Conservation (phyloP, 805 yeast genomes). For the Wickerhamiella siamensis region DNA sequence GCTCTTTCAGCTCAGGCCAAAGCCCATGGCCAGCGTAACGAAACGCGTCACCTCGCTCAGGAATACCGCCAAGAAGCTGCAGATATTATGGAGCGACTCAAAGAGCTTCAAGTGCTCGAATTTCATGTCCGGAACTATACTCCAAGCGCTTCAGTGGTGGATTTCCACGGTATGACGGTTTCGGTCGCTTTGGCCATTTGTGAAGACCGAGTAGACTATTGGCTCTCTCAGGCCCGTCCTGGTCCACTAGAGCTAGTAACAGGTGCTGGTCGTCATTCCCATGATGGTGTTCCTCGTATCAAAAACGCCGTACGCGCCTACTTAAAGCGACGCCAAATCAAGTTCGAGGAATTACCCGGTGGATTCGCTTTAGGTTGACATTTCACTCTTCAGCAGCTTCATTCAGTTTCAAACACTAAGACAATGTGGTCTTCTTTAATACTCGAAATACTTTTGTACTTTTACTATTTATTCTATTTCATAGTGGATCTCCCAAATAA, state of each 20-base stretch:
- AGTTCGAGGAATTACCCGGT: slow-evolving; percentile 1
- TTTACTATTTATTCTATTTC: too few species aligned
- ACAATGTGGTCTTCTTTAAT: too few species aligned
- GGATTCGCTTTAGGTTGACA: too few species aligned
- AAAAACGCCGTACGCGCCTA: slow-evolving; percentile 9
- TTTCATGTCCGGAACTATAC: not conserved
- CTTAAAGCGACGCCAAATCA: slow-evolving; percentile 3
- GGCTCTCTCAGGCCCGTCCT: not conserved
- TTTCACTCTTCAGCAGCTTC: too few species aligned
- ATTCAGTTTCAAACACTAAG: too few species aligned
- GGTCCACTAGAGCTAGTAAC: slow-evolving; percentile 6
- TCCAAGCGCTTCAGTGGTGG: not conserved
- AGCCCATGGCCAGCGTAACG: not conserved
- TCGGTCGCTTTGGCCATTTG: slow-evolving; percentile 6
- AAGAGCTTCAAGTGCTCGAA: slow-evolving; percentile 4
- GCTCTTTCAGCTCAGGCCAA: not conserved
- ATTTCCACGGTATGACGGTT: slow-evolving; percentile 9
- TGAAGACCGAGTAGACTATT: slow-evolving; percentile 1
- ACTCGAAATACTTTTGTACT: too few species aligned
- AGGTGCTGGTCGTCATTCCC: slow-evolving; percentile 14
- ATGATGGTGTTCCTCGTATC: slow-evolving; percentile 9
- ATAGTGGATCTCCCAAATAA: too few species aligned
- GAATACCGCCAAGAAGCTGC: not conserved
- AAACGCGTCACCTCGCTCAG: not conserved
- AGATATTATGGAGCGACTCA: not conserved